These are phyloP conservation scores for Tetracladium setigerum DNA, from an alignment of 495 filamentous ascomycete genomes.

Conservation along the genomic window DNA sequence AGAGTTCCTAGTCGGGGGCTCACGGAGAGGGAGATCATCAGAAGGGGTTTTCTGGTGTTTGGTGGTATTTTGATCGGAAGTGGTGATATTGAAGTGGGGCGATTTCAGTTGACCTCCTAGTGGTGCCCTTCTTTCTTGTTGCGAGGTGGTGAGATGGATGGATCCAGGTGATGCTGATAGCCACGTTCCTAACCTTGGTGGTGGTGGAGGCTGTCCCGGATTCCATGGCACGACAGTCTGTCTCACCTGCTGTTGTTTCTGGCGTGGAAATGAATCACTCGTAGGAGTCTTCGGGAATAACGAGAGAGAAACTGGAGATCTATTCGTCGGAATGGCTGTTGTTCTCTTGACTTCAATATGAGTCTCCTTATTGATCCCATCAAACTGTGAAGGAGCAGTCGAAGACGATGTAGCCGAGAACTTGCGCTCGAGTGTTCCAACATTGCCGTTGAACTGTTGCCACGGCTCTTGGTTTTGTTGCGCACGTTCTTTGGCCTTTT, in stretches of 20 bases:
- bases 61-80: background rate
- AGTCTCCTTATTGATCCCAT: conserved; percentile 1
- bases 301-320: conserved; percentile 2
- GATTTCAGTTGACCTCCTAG: conserved; percentile 18
- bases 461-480: background rate
- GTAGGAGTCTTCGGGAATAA: background rate
- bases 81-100: conserved; percentile 1
- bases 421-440: conserved; percentile 1
- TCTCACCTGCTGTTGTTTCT: conserved; percentile 5
- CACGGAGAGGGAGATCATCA: conserved; percentile 11
- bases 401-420: background rate
- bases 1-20: conserved; percentile 6
- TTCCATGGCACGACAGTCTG: conserved; percentile 18
- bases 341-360: background rate
- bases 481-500: background rate
- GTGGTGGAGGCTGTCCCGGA: conserved; percentile 14
- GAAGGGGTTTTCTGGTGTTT: background rate
- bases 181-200: conserved; percentile 14
- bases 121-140: conserved; percentile 3
- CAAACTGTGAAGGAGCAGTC: background rate
- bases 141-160: conserved; percentile 12
- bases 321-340: background rate
- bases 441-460: background rate
- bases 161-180: conserved; percentile 19
- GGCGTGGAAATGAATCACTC: background rate